Base-by-base conservation (phyloP, 495 filamentous ascomycete genomes). In the Penicillium argentinense region DNA sequence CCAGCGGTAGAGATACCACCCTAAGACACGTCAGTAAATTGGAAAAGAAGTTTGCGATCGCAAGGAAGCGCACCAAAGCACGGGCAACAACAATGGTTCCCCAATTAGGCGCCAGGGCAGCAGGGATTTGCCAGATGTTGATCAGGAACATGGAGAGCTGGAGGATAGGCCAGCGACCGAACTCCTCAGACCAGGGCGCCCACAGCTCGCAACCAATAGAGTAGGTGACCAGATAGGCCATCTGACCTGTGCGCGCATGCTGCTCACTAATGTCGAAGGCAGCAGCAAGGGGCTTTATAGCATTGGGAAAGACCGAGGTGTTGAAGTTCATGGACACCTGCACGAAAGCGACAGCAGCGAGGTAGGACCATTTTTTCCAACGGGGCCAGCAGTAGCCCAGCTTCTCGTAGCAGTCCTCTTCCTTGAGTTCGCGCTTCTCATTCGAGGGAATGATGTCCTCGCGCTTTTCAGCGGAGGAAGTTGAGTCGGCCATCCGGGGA, bases 241-340 rank as follows among this genome's bases (percentile, higher is more conserved):
- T 81, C 24, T 84, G 81, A 22, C 82, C 85, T 5, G 74, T 64
- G 7, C 85, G 76, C 2, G 84, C 85, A 1, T 76, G 74, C 49
- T 87, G 82, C 17, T 67, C 63, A 51, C 78, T 78, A 36, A 89
- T 78, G n/a, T 69, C 29, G 60, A 84, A 89, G 17, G 81, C 67
- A 22, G 78, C 59, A 2, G 80, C 72, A 18, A 91, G 80, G 6
- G 78, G 78, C 2, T 42, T 56, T 12, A 88, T 58, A 13, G 64
- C 67, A 39, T 66, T 66, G 22, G 67, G 63, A 27, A 55, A 71
- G 16, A 71, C 63, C 1, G 60, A 64, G 7, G 64, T 68, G 37
- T 71, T 71, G 54, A 89, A 85, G 73, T 89, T 91, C 86, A 89
- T 89, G 3, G 86, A 89, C 1, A 84, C 79, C 59, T 91, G 87